Conservation (phyloP, 208 protist species). For the Trypanosoma vivax region DNA sequence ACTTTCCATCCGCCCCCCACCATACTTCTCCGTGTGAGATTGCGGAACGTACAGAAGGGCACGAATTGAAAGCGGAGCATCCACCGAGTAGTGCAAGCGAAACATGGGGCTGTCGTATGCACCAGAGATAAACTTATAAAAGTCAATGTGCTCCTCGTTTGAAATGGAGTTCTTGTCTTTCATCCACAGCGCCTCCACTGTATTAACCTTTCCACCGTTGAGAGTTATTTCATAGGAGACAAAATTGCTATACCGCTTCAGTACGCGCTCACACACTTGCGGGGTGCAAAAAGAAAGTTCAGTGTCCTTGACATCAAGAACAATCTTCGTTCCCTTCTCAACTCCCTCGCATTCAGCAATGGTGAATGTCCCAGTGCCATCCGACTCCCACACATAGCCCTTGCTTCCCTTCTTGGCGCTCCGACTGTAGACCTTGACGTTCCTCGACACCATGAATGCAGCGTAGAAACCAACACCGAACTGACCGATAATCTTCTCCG, state of each 20-base stretch:
- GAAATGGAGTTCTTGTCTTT: slow-evolving; percentile 89
- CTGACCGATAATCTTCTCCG: slow-evolving; percentile 93
- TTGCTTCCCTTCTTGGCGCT: slow-evolving; percentile 79
- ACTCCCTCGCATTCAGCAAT: slow-evolving; percentile 93
- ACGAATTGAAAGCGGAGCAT: slow-evolving; percentile 93
- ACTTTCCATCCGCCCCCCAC: slow-evolving; percentile 92
- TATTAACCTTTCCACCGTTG: slow-evolving; percentile 94
- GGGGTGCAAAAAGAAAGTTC: slow-evolving; percentile 91
- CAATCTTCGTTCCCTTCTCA: slow-evolving; percentile 95
- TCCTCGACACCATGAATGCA: slow-evolving; percentile 96
- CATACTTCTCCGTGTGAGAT: slow-evolving; percentile 95
- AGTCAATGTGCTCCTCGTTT: slow-evolving; percentile 94
- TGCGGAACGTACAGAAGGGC: slow-evolving; percentile 95
- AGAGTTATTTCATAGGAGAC: slow-evolving; percentile 94
- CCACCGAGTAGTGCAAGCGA: slow-evolving; percentile 92
- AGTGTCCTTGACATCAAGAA: slow-evolving; percentile 94
- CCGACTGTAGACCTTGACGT: slow-evolving; percentile 90
- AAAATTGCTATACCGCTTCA: slow-evolving; percentile 98
- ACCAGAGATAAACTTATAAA: slow-evolving; percentile 95
- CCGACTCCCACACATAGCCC: slow-evolving; percentile 93
- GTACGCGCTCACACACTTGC: slow-evolving; percentile 89
- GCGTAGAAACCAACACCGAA: slow-evolving; percentile 98
- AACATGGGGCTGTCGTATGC: slow-evolving; percentile 92
- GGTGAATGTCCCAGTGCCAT: slow-evolving; percentile 90
- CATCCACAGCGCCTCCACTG: slow-evolving; percentile 95